A percentile compares a stretch with the other conserved stretches of the same genome.
phyloP scores from a whole-genome alignment of 495 filamentous ascomycete species.

The Aspergillus campestris region DNA sequence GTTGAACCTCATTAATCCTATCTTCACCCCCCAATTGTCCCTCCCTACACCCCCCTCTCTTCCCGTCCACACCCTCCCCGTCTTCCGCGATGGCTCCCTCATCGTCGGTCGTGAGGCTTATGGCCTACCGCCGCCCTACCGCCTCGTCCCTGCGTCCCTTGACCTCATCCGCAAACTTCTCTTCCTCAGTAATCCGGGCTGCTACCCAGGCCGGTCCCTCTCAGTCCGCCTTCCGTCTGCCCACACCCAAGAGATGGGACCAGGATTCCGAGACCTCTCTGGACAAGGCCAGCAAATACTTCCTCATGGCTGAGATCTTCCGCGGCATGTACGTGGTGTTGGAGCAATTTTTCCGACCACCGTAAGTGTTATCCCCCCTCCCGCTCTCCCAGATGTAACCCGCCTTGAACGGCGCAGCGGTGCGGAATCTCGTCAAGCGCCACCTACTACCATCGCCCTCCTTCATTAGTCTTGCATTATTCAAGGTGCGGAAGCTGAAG shows the following conservation, averaged over 20 bases:
- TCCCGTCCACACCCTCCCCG: conserved; percentile 8
- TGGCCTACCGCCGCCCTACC: conserved; percentile 37
- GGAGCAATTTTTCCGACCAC: conserved; percentile 96
- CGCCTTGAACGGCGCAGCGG: too few relatives aligned
- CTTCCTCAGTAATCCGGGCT: conserved; percentile 48
- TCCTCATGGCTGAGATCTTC: conserved; percentile 88
- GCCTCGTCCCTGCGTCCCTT: conserved; percentile 30
- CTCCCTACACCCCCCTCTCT: conserved; percentile 15
- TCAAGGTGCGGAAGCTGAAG: not conserved
- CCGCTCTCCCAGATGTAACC: not conserved
- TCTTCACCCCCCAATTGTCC: conserved; percentile 15
- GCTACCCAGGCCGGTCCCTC: conserved; percentile 73
- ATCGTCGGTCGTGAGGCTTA: conserved; percentile 44
- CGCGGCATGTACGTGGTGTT: conserved; percentile 96
- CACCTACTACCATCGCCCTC: not conserved
- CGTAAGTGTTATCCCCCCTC: conserved; percentile 52
- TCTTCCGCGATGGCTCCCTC: conserved; percentile 43
- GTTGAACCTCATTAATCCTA: conserved; percentile 11
- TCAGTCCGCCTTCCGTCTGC: conserved; percentile 66
- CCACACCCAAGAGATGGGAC: conserved; percentile 60
- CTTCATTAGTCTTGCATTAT: not conserved
- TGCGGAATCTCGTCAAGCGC: not conserved
- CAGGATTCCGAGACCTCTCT: conserved; percentile 59
- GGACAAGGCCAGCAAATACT: conserved; percentile 83
- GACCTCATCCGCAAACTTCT: conserved; percentile 50